These are phyloP conservation scores for Chlamydomonas reinhardtii DNA, from an alignment of 163 green algal genomes.

Conservation along the genomic window DNA sequence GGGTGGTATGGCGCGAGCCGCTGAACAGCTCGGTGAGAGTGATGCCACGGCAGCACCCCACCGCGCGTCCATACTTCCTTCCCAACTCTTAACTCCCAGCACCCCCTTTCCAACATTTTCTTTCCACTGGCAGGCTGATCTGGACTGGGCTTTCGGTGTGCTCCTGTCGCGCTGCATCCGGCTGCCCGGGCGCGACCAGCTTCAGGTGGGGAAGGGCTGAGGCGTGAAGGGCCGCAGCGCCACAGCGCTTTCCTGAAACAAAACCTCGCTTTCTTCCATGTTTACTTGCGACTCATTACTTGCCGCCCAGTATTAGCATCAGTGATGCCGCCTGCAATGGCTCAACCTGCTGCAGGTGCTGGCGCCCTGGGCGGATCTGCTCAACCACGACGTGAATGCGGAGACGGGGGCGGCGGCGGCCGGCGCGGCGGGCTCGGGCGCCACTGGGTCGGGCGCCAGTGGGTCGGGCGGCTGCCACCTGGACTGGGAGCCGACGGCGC, in stretches of 20 bases:
- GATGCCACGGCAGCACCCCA: no score
- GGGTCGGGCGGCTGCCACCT: background rate
- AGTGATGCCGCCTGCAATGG: no score
- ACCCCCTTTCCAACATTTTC: background rate
- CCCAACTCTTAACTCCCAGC: no score
- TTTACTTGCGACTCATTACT: no score
- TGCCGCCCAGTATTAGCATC: no score
- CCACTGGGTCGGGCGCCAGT: background rate
- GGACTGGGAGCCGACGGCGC: no score
- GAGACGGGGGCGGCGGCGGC: constrained; percentile 60
- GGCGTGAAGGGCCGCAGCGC: no score
- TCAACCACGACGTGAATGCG: constrained; percentile 73
- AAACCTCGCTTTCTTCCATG: no score
- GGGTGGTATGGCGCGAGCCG: no score
- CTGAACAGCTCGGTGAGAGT: no score
- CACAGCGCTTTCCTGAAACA: no score
- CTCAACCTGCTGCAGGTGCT: constrained; percentile 75
- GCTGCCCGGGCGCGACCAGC: constrained; percentile 46
- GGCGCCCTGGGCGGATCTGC: constrained; percentile 79
- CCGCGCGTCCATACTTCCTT: no score
- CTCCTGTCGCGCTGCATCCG: constrained; percentile 76
- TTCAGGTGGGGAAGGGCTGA: constrained; percentile 1
- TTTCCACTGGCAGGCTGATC: constrained; percentile 4
- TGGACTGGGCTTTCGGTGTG: constrained; percentile 70
- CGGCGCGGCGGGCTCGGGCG: constrained; percentile 44